Percentiles rank a stretch among this genome's conserved stretches.
Conservation (phyloP, 176 grass and related monocot genomes). For the Rhynchospora tenuis region DNA sequence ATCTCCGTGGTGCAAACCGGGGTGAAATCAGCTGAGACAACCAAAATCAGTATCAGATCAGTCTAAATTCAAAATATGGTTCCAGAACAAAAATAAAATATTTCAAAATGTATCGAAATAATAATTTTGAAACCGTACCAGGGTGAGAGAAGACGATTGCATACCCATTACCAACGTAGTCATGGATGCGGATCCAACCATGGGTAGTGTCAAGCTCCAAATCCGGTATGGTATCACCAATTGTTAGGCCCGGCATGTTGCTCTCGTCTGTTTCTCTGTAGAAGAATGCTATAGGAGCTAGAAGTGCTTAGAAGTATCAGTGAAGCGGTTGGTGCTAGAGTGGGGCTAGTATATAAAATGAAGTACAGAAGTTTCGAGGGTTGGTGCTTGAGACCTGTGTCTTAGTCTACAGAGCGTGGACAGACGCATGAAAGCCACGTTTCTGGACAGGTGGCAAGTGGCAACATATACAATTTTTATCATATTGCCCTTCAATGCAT, state of each 20-base stretch:
- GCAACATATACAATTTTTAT: neutral
- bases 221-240: conserved; percentile 78
- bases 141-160: conserved; percentile 93
- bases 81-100: neutral
- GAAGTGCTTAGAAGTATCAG: too few relatives aligned
- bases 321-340: neutral
- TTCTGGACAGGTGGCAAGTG: conserved; percentile 6
- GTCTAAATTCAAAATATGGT: neutral
- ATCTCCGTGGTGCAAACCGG: conserved; percentile 96
- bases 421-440: conserved; percentile 13
- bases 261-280: neutral
- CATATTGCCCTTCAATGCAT: neutral
- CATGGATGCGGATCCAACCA: conserved; percentile 68
- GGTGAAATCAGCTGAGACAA: conserved; percentile 55
- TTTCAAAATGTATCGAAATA: neutral
- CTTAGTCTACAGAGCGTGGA: neutral
- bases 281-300: neutral
- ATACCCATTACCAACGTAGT: conserved; percentile 48
- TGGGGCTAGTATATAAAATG: neutral
- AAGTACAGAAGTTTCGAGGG: neutral
- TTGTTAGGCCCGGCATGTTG: conserved; percentile 75
- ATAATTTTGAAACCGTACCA: conserved; percentile 16
- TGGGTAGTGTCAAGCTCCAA: conserved; percentile 84
- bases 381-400: neutral
- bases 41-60: neutral